Evolutionary conservation across 805 yeast species (phyloP).

Genomic region (Kuraishia floccosa): DNA sequence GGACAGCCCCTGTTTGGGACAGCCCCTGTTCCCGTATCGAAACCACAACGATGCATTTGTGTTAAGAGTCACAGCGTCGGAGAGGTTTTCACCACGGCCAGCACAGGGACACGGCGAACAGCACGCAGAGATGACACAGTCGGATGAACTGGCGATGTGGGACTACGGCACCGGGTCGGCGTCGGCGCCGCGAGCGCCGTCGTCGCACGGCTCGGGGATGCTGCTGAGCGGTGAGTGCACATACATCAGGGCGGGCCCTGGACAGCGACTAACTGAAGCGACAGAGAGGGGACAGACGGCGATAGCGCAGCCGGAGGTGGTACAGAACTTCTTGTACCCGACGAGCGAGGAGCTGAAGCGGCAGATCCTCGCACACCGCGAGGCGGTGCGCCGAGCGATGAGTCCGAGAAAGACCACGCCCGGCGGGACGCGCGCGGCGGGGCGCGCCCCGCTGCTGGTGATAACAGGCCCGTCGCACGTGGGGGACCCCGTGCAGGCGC

Average conservation of each 20-base stretch:
- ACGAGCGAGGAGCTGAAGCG: conserved; percentile 14
- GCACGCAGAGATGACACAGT: no score
- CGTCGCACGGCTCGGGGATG: conserved; percentile 14
- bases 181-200: conserved; percentile 7
- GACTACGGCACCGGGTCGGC: conserved; percentile 14
- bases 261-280: neutral
- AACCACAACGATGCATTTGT: no score
- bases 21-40: no score
- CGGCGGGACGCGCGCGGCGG: no score
- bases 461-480: conserved; percentile 28
- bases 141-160: conserved; percentile 15
- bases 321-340: conserved; percentile 27
- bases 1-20: no score
- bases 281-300: neutral
- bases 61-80: no score
- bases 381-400: conserved; percentile 8
- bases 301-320: conserved; percentile 30
- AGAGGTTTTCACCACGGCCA: no score
- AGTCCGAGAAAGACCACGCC: no score
- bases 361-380: conserved; percentile 20
- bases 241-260: neutral
- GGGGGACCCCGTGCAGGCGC: conserved; percentile 19
- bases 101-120: no score
- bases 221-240: conserved; percentile 9
- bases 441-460: conserved; percentile 11